Evolutionary conservation across 768 basidiomycete species (phyloP), one percentile per base, ranked within the genome.

Genomic region (Lepiota venenata): DNA sequence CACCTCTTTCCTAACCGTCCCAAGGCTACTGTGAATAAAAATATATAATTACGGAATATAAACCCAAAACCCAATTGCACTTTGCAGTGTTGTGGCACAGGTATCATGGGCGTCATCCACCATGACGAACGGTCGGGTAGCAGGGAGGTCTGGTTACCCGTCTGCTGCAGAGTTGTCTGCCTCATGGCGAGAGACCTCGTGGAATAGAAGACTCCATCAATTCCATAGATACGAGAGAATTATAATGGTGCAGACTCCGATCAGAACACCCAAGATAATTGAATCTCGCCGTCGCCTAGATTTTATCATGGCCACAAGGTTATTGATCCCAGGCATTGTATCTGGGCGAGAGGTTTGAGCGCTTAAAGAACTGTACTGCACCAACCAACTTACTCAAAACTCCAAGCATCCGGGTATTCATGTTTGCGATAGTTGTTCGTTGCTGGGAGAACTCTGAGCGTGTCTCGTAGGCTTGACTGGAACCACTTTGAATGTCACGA

Each of bases 381-480:
- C 43, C 16, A 21, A 39, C 51, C 10, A 9, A 74, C 87, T 58
- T 63, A 95, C 93, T 86, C 22, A 98, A 72, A 15, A 96, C 91
- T 47, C 84, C 81, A 50, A 77, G 72, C 83, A 99, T 93, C 25
- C 95, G 83, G 12, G 83, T 76, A 69, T 92, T 93, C 59, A 99
- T 91, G 14, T 84, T 78, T 8, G 82, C 72, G 38, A 99, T 71
- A 18, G 88, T 83, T 10, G 77, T 68, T 29, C 93, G 78, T 69
- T 99, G 97, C 42, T 84, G 81, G 22, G 81, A 74, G 70, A 99
- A 98, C 70, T 98, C 96, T 18, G 91, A 83, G 27, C 97, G 86
- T 2, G 96, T 98, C 65, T 93, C 97, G 64, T 98, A 95, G 25
- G 96, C 97, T 83, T 98, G 97, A 41, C 94, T 98, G 66, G 49